Evolutionary conservation across 331 rosid species (phyloP), one percentile per base, ranked within the genome.

Genomic region (Malus hybrid): DNA sequence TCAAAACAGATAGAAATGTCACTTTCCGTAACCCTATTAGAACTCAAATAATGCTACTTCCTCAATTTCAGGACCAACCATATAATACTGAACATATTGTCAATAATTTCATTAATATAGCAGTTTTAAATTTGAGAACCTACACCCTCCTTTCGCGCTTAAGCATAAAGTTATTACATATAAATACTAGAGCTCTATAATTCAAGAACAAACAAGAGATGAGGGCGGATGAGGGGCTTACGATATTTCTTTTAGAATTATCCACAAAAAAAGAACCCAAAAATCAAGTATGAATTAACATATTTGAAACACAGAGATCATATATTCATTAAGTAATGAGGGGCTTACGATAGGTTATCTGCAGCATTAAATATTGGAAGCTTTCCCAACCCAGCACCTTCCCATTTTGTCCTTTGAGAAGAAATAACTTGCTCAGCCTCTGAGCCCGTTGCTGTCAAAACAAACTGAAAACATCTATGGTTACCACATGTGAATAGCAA

Each of bases 291-390:
- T 22, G 65, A 5, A 22, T 59, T 5, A 13, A 63, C 62, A 44
- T 76, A 24, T 59, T n/a, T 48, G 46, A 28, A 74, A 65, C 67
- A 80, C 63, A 78, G 61, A 70, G 79, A 33, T 65, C 10, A 71
- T 34, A 39, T 2, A 39, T 10, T 39, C 46, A 39, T 22, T 36
- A n/a, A 69, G 83, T 10, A 65, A 59, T 24, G 72, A 48, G 14
- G 65, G 80, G 83, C 98, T 90, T 88, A 93, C 98, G 88, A 90
- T 71, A 91, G 79, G 55, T 80, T 83, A 84, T 94, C 62, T 48
- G 97, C 95, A 31, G 83, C 80, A 75, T 85, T 83, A 84, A 94
- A 91, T 84, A 91, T 87, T 63, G 91, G 96, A 82, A 94, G 90
- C 85, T 88, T 87, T 75, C 88, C 90, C 76, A 91, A 75, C 83